A percentile compares a stretch with the other conserved stretches of the same genome.
Evolutionary conservation across 2,329 filamentous ascomycete species (phyloP).

Genomic region (Fusarium napiforme): DNA sequence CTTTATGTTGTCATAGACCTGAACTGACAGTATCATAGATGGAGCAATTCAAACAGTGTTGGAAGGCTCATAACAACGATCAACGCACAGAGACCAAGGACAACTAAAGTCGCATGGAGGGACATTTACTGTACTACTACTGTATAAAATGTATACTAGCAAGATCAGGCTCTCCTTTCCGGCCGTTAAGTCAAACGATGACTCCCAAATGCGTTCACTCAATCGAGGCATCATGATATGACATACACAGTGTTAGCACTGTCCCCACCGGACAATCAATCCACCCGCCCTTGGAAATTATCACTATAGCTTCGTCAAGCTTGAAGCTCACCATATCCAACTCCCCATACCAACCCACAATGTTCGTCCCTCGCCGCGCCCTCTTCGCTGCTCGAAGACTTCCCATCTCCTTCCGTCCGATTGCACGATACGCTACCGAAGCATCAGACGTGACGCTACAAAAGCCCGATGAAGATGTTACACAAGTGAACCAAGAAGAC

Average conservation of each 20-base stretch:
- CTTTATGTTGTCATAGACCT: neutral
- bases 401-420: constrained; percentile 26
- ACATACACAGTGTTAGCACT: constrained; percentile 4
- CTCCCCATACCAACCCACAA: constrained; percentile 18
- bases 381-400: constrained; percentile 37
- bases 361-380: constrained; percentile 44
- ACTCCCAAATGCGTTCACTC: neutral
- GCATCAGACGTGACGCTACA: constrained; percentile 25
- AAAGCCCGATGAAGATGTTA: constrained; percentile 27
- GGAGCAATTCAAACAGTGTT: constrained; percentile 88
- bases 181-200: neutral
- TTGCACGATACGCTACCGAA: constrained; percentile 42
- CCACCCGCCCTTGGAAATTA: constrained; percentile 27
- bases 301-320: constrained; percentile 7
- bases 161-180: neutral
- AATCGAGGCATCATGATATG: constrained; percentile 28
- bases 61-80: constrained; percentile 91
- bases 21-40: constrained; percentile 67
- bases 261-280: constrained; percentile 33
- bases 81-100: constrained; percentile 83
- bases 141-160: neutral
- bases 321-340: neutral
- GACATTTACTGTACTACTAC: neutral
- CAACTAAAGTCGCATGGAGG: constrained; percentile 45
- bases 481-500: constrained; percentile 26